Base-by-base conservation (phyloP, 805 yeast genomes). In the Ogataea glucozyma region DNA sequence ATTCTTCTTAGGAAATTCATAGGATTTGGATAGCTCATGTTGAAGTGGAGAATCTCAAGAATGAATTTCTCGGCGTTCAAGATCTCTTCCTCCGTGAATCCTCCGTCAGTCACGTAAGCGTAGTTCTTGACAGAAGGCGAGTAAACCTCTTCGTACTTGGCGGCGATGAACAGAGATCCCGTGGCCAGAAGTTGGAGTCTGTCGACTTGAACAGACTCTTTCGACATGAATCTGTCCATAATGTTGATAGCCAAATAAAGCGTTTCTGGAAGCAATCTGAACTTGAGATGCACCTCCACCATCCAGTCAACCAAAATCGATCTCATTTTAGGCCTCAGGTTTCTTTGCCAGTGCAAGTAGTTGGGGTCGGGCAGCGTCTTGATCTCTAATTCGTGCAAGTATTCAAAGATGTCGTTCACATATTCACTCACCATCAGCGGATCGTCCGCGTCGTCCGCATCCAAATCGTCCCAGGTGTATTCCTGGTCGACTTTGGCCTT, bases 351-450 rank as follows among this genome's bases (percentile, higher is more conserved):
- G 48, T 67, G 71, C 26, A 86, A 65, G 60, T 86, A 87, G 51
- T 79, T 75, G n/a, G 84, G 65, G 51, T 78, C 83, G 2, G 89
- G 96, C 57, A 87, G 69, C 35, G 91, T 87, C 56, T 77, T 74
- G 33, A 73, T 64, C 67, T 89, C 96, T 46, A 83, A 70, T 57
- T 75, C 81, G 61, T 83, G 81, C 54, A 90, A 69, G 64, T 86
- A 88, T 22, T 78, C 83, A 64, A 88, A 90, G 44, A 91, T 90
- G 47, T 88, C 97, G 48, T 71, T 77, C 42, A 86, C 96, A 64
- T 90, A 91, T 69, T 91, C 99, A 48, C 89, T 79, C 23, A 87
- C 97, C 97, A 91, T 90, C 48, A 87, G 67, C 16, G 83, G 87
- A 60, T 85, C 91, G 50, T 80, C 83, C 35, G 65, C 59, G 58